Evolutionary conservation across 805 yeast species (phyloP).

Genomic region (Metschnikowia lochheadii): DNA sequence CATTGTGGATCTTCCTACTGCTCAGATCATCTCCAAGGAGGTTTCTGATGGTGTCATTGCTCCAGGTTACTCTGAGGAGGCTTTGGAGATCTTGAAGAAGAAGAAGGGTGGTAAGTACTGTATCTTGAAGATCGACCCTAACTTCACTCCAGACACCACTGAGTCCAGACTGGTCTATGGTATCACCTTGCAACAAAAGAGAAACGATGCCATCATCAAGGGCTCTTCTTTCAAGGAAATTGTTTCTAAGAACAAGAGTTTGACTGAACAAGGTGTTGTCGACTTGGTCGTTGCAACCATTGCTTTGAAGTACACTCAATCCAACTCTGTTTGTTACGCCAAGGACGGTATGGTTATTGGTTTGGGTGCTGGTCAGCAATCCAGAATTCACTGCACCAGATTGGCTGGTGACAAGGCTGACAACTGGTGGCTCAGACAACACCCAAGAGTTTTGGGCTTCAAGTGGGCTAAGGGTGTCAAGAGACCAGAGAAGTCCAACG

Average conservation of each 20-base stretch:
- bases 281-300: constrained; percentile 97
- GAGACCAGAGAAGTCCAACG: constrained; percentile 98
- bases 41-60: constrained; percentile 99
- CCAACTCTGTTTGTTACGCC: constrained; percentile 97
- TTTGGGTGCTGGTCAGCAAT: constrained; percentile 99
- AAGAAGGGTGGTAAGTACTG: constrained; percentile 98
- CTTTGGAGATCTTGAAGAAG: constrained; percentile 79
- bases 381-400: constrained; percentile 98
- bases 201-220: constrained; percentile 96
- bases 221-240: constrained; percentile 87
- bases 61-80: constrained; percentile 92
- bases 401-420: constrained; percentile 99
- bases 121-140: constrained; percentile 93
- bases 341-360: constrained; percentile 99
- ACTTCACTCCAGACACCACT: constrained; percentile 71
- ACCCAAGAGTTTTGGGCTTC: constrained; percentile 87
- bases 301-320: constrained; percentile 95
- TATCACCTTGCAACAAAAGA: constrained; percentile 89
- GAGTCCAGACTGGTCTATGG: constrained; percentile 98
- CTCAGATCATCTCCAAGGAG: constrained; percentile 94
- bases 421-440: constrained; percentile 99
- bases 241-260: constrained; percentile 77
- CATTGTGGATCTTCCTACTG: constrained; percentile 94
- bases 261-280: constrained; percentile 87
- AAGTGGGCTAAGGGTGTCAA: constrained; percentile 98